Conservation (phyloP, 768 basidiomycete genomes). For the Lentinula guzmanii region DNA sequence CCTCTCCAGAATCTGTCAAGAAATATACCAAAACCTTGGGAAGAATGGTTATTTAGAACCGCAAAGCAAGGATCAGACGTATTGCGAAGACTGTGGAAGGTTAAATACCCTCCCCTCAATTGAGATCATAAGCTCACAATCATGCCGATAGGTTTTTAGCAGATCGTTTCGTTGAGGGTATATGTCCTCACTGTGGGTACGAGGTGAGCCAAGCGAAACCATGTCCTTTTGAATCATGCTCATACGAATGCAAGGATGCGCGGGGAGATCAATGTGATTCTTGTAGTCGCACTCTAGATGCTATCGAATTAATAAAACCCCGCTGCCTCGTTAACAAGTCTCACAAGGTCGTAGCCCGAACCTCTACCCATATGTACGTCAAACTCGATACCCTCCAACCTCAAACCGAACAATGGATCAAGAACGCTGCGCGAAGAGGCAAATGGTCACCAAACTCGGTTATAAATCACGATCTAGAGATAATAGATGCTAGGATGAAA, state of each 20-base stretch:
- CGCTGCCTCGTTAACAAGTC: constrained; percentile 83
- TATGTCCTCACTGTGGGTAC: constrained; percentile 87
- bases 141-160: constrained; percentile 69
- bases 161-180: constrained; percentile 97
- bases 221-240: neutral
- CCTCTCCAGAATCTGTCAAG: constrained; percentile 72
- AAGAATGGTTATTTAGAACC: constrained; percentile 72
- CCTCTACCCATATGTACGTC: constrained; percentile 89
- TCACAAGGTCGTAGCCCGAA: constrained; percentile 69
- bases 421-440: constrained; percentile 68
- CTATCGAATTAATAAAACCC: constrained; percentile 91
- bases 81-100: constrained; percentile 89
- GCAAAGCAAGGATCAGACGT: constrained; percentile 89
- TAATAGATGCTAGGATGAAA: constrained; percentile 86
- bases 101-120: constrained; percentile 22
- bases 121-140: neutral
- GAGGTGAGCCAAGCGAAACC: constrained; percentile 43
- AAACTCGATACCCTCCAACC: constrained; percentile 81
- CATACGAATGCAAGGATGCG: constrained; percentile 58
- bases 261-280: constrained; percentile 98
- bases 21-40: constrained; percentile 79
- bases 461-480: constrained; percentile 80
- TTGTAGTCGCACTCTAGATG: constrained; percentile 88
- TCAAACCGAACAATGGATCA: constrained; percentile 83
- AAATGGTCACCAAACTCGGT: constrained; percentile 93